These are phyloP conservation scores for Magnolia changhungtana DNA, from an alignment of 164 flowering plant species.

Conservation along the genomic window DNA sequence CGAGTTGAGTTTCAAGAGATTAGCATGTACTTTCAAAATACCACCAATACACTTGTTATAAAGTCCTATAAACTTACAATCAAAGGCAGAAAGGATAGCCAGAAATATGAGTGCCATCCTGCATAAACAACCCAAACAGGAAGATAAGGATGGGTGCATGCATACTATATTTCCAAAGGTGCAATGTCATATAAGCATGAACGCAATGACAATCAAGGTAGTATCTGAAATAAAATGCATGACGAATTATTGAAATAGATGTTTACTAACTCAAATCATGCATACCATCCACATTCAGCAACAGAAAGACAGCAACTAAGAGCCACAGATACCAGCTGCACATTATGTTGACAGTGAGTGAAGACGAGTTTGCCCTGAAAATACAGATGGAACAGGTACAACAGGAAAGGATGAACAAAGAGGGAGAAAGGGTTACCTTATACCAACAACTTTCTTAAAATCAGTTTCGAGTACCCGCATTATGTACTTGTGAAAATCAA, in stretches of 20 bases:
- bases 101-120: constrained; percentile 96
- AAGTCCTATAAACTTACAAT: constrained; percentile 42
- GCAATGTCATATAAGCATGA: not conserved
- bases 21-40: too few relatives aligned
- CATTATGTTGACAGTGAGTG: not conserved
- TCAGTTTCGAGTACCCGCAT: constrained; percentile 83
- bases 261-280: not conserved
- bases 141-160: not conserved
- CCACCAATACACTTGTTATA: not conserved
- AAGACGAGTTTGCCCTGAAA: not conserved
- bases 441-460: constrained; percentile 79
- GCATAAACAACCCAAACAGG: constrained; percentile 18
- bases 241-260: not conserved
- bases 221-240: not conserved
- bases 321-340: constrained; percentile 97
- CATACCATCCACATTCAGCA: constrained; percentile 76
- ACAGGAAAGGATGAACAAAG: not conserved
- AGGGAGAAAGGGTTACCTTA: constrained; percentile 40
- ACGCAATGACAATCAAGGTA: not conserved
- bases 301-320: constrained; percentile 72
- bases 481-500: constrained; percentile 87
- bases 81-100: constrained; percentile 84
- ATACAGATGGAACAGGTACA: not conserved
- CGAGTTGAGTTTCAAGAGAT: too few relatives aligned
- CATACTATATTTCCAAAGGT: not conserved